Evolutionary conservation across 441 rosid species (phyloP).

Genomic region (Flueggea neowawraea): DNA sequence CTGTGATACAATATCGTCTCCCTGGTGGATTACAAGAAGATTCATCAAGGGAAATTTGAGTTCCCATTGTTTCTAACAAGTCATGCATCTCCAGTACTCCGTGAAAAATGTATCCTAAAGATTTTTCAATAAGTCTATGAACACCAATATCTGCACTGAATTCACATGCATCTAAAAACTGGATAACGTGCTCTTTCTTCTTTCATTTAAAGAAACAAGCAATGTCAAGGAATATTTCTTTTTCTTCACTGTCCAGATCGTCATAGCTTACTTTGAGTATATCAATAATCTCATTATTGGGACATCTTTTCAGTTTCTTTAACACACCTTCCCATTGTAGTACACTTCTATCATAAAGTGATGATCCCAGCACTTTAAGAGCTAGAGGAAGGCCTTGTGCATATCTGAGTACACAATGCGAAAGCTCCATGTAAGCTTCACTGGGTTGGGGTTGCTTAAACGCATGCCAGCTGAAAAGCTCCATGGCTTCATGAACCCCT

Average conservation of each 20-base stretch:
- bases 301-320: no score
- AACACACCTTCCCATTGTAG: no score
- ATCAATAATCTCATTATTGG: background rate
- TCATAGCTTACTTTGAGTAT: background rate
- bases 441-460: no score
- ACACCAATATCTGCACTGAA: background rate
- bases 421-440: no score
- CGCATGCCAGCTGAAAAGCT: no score
- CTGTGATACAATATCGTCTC: constrained; percentile 19
- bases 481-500: no score
- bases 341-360: no score
- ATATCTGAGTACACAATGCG: no score
- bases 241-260: background rate
- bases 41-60: constrained; percentile 15
- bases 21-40: constrained; percentile 10
- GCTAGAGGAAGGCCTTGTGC: no score
- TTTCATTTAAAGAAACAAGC: background rate
- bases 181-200: background rate
- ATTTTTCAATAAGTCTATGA: background rate
- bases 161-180: background rate
- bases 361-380: no score
- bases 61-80: constrained; percentile 22
- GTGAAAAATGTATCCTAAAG: background rate
- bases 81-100: background rate
- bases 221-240: background rate